Evolutionary conservation across 306 rosid species (phyloP).

Genomic region (Potentilla sterilis): DNA sequence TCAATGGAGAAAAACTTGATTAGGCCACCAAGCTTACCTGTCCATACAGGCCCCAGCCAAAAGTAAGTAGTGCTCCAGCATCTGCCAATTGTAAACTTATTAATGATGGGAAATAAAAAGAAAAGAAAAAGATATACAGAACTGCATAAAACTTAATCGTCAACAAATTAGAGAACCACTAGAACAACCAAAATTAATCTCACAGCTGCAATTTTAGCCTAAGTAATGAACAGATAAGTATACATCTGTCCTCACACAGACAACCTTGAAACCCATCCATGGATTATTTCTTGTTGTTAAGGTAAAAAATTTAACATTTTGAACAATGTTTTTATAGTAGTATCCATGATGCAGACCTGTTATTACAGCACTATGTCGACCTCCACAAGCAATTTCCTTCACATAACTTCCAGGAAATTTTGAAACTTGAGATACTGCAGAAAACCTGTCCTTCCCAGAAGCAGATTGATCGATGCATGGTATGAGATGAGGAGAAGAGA

Average conservation of each 20-base stretch:
- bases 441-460: conserved; percentile 56
- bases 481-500: conserved; percentile 74
- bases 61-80: conserved; percentile 68
- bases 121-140: neutral
- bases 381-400: conserved; percentile 85
- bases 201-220: neutral
- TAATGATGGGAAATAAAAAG: neutral
- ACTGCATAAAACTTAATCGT: neutral
- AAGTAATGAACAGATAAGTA: neutral
- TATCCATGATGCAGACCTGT: conserved; percentile 51
- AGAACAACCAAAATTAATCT: neutral
- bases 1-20: neutral
- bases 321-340: conserved; percentile 5
- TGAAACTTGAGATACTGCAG: conserved; percentile 41
- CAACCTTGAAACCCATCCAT: neutral
- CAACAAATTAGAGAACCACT: neutral
- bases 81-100: conserved; percentile 43
- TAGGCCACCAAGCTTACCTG: conserved; percentile 54
- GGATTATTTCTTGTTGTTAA: too few relatives aligned
- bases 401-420: conserved; percentile 63
- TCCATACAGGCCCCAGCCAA: conserved; percentile 92
- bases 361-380: conserved; percentile 79
- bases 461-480: conserved; percentile 59
- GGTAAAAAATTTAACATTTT: neutral
- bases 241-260: neutral